Conservation (phyloP, 2,329 filamentous ascomycete genomes). For the Fusarium udum region DNA sequence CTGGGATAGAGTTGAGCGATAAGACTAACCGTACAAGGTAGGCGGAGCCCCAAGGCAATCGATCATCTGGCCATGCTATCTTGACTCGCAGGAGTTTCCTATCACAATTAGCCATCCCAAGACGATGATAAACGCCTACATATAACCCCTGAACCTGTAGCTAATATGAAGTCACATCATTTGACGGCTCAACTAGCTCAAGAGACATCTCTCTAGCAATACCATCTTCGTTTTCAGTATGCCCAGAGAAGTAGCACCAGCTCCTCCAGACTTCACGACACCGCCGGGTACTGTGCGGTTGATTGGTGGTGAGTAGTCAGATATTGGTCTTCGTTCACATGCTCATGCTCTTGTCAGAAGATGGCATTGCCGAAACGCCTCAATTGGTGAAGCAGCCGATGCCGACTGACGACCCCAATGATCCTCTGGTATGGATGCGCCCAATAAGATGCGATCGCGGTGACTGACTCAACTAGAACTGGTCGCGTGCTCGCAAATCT, state of each 20-base stretch:
- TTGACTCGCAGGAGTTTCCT: background rate
- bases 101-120: background rate
- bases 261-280: background rate
- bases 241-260: background rate
- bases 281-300: background rate
- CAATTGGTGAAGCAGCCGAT: background rate
- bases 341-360: background rate
- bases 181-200: background rate
- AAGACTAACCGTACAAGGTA: background rate
- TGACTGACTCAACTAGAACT: background rate
- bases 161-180: background rate
- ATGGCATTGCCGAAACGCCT: background rate
- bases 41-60: background rate
- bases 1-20: background rate
- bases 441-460: background rate
- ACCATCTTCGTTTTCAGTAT: background rate
- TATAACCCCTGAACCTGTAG: background rate
- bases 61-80: background rate
- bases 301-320: background rate
- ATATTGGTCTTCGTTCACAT: background rate
- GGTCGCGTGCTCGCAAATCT: background rate
- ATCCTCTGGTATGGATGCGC: background rate
- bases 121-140: background rate
- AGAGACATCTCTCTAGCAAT: background rate
- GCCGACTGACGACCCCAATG: background rate